These are phyloP conservation scores for Mycena galopus DNA, from an alignment of 768 basidiomycete genomes.

Conservation along the genomic window DNA sequence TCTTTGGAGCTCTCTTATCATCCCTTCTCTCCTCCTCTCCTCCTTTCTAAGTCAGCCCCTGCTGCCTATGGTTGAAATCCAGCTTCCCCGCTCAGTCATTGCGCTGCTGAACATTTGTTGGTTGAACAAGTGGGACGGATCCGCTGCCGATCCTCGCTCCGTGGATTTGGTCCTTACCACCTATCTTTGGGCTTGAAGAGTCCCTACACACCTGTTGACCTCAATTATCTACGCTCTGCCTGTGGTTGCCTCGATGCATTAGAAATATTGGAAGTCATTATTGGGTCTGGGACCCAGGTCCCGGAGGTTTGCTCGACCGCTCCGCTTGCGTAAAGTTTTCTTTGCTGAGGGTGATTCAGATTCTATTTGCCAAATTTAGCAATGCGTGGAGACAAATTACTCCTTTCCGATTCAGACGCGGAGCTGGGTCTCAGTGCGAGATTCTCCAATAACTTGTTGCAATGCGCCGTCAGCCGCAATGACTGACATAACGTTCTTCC, in stretches of 20 bases:
- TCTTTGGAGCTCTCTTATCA: not conserved
- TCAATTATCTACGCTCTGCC: not conserved
- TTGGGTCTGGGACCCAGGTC: too few species aligned
- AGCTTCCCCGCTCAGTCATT: not conserved
- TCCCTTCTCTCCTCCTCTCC: not conserved
- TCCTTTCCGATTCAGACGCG: not conserved
- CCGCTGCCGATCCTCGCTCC: not conserved
- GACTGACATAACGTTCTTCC: too few species aligned
- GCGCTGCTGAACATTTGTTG: not conserved
- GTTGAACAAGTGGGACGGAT: not conserved
- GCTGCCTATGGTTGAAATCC: not conserved
- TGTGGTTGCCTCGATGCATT: not conserved
- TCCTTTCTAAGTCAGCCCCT: too few species aligned
- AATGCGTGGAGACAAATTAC: not conserved
- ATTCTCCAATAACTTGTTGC: too few species aligned
- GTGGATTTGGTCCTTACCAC: not conserved
- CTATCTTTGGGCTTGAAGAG: not conserved
- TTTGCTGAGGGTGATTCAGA: not conserved
- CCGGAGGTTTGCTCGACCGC: not conserved
- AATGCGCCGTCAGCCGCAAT: too few species aligned
- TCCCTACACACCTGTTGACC: not conserved
- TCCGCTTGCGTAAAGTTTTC: not conserved
- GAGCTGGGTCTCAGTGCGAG: not conserved
- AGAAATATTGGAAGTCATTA: not conserved
- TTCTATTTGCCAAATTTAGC: too few species aligned